Evolutionary conservation across 177 flowering plant species (phyloP).

Genomic region (Vitis hybrid): DNA sequence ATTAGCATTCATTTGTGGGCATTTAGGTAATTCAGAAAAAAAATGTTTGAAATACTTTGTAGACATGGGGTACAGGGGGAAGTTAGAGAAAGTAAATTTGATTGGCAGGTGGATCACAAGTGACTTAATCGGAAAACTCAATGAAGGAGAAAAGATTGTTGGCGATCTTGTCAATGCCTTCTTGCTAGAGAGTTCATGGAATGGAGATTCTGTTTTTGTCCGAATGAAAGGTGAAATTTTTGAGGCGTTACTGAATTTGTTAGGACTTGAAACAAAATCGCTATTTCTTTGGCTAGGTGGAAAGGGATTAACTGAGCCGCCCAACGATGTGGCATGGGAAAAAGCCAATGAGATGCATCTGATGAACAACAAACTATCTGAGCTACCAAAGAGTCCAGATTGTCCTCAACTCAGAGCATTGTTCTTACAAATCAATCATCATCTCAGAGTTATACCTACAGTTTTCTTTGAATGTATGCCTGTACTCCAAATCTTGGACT

Average conservation of each 20-base stretch:
- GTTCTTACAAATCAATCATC: background rate
- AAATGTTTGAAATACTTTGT: background rate
- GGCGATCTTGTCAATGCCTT: too few relatives aligned
- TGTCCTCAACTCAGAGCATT: background rate
- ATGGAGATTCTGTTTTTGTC: too few relatives aligned
- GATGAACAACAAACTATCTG: too few relatives aligned
- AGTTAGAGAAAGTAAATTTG: background rate
- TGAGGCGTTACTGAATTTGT: background rate
- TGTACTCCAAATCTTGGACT: slow-evolving; percentile 1
- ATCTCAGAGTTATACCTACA: background rate
- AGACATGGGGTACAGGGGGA: background rate
- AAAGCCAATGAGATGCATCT: slow-evolving; percentile 1
- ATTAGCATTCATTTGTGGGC: background rate
- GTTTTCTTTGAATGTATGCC: background rate
- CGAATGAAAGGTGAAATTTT: background rate
- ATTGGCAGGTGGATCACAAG: background rate
- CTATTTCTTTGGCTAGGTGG: background rate
- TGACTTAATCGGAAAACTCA: too few relatives aligned
- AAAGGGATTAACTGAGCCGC: slow-evolving; percentile 1
- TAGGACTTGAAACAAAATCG: background rate
- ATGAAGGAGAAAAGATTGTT: too few relatives aligned
- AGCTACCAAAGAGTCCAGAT: background rate
- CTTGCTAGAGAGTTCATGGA: too few relatives aligned
- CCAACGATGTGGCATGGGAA: background rate
- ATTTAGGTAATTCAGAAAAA: background rate